Evolutionary conservation across 106 monocot species (phyloP).

Genomic region (Dioscorea zingiberensis): DNA sequence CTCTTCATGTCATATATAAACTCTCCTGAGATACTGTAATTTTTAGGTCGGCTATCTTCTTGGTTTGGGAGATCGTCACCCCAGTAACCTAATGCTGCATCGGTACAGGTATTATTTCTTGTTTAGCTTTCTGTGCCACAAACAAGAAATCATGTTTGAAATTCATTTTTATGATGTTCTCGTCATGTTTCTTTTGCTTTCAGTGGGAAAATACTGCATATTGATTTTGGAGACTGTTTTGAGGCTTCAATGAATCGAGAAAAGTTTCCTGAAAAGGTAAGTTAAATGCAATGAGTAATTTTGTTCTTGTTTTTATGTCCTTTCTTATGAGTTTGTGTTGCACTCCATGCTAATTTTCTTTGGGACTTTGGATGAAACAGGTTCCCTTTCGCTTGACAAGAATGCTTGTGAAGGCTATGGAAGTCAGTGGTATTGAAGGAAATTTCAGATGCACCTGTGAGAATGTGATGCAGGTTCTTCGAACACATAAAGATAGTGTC

Average conservation of each 20-base stretch:
- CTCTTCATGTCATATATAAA: too few species aligned
- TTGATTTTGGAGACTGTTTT: constrained; percentile 99
- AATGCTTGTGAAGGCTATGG: constrained; percentile 99
- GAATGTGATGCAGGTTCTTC: constrained; percentile 99
- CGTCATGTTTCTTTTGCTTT: constrained; percentile 2
- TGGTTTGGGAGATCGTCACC: constrained; percentile 96
- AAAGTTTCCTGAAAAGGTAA: constrained; percentile 95
- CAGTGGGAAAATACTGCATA: constrained; percentile 99
- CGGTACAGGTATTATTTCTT: constrained; percentile 57
- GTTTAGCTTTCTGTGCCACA: neutral
- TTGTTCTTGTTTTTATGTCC: too few species aligned
- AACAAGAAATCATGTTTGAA: constrained; percentile 1
- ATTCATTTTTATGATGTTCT: neutral
- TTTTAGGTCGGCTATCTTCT: constrained; percentile 95
- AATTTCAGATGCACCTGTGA: constrained; percentile 98
- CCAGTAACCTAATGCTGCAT: constrained; percentile 97
- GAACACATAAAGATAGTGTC: constrained; percentile 93
- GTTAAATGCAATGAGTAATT: neutral
- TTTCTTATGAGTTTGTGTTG: too few species aligned
- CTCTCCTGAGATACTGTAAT: neutral
- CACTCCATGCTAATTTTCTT: too few species aligned
- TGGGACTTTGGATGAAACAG: constrained; percentile 17
- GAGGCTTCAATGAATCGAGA: constrained; percentile 99
- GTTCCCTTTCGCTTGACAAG: constrained; percentile 98
- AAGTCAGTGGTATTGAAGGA: constrained; percentile 99